Evolutionary conservation across 1,284 basidiomycete genomes (phyloP).

Genomic region (Retiboletus flavoniger): DNA sequence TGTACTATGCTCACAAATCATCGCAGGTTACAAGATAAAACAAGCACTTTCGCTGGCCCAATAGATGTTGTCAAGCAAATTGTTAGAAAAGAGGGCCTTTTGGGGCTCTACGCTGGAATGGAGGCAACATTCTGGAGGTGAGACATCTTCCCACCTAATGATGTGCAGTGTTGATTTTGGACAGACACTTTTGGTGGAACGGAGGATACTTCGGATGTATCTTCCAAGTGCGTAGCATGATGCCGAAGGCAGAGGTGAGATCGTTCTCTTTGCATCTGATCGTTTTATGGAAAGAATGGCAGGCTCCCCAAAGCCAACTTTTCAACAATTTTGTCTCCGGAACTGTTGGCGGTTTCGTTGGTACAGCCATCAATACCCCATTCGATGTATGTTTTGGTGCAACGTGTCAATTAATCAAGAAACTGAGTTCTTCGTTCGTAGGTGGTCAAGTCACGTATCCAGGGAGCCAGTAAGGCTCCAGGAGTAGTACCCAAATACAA

Average conservation of each 20-base stretch:
- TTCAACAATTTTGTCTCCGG: conserved; percentile 94
- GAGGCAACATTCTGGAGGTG: conserved; percentile 95
- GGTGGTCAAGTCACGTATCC: conserved; percentile 96
- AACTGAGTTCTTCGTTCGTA: conserved; percentile 7
- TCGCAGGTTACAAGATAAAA: conserved; percentile 84
- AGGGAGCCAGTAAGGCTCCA: conserved; percentile 67
- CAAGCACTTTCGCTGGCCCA: conserved; percentile 84
- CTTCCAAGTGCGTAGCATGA: conserved; percentile 72
- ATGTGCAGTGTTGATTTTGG: neutral
- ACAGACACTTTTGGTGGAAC: conserved; percentile 85
- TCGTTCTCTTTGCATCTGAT: neutral
- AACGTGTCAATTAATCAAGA: neutral
- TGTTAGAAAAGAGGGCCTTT: conserved; percentile 71
- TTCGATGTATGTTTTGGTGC: conserved; percentile 52
- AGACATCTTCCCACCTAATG: neutral
- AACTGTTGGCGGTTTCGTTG: conserved; percentile 86
- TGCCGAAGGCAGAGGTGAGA: conserved; percentile 82
- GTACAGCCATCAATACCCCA: conserved; percentile 79
- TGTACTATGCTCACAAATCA: conserved; percentile 5
- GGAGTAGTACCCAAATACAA: conserved; percentile 83
- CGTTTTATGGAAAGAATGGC: neutral
- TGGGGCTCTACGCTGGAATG: conserved; percentile 91
- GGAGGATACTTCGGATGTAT: conserved; percentile 95
- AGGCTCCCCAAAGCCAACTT: conserved; percentile 72
- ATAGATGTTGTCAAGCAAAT: conserved; percentile 86